A percentile compares a stretch with the other conserved stretches of the same genome.
Evolutionary conservation across 495 filamentous ascomycete genomes (phyloP).

Genomic region (Polyplosphaeria fusca): DNA sequence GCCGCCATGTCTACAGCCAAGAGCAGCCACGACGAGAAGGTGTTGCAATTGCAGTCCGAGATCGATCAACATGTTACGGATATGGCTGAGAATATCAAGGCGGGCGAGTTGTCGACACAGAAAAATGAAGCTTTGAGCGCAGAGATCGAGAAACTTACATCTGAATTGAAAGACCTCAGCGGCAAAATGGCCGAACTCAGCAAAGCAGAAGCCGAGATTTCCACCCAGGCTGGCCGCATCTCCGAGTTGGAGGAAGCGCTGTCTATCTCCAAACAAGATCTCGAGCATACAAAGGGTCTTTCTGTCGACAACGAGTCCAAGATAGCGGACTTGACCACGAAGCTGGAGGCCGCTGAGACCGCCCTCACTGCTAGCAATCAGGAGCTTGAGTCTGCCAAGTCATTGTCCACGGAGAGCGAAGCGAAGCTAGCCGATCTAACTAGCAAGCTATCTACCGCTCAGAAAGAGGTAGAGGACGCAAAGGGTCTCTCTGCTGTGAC

Average conservation of each 20-base stretch:
- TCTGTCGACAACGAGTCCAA: not conserved
- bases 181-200: constrained; percentile 7
- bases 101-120: constrained; percentile 1
- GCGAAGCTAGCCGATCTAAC: not conserved
- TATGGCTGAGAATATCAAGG: constrained; percentile 9
- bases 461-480: constrained; percentile 1
- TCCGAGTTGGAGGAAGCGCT: not conserved
- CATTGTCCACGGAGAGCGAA: not conserved
- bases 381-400: not conserved
- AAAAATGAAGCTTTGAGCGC: no score
- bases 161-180: not conserved
- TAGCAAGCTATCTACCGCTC: not conserved
- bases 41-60: no score
- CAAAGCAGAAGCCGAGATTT: not conserved
- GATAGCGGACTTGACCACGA: not conserved
- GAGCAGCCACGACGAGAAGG: constrained; percentile 7
- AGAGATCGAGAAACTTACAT: not conserved
- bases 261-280: not conserved
- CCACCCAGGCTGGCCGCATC: not conserved
- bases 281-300: not conserved
- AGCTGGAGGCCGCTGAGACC: constrained; percentile 10
- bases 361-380: not conserved
- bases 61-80: no score
- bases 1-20: constrained; percentile 3
- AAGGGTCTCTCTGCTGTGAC: not conserved